These are phyloP conservation scores for Lachancea cidri DNA, from an alignment of 805 yeast species.

Conservation along the genomic window DNA sequence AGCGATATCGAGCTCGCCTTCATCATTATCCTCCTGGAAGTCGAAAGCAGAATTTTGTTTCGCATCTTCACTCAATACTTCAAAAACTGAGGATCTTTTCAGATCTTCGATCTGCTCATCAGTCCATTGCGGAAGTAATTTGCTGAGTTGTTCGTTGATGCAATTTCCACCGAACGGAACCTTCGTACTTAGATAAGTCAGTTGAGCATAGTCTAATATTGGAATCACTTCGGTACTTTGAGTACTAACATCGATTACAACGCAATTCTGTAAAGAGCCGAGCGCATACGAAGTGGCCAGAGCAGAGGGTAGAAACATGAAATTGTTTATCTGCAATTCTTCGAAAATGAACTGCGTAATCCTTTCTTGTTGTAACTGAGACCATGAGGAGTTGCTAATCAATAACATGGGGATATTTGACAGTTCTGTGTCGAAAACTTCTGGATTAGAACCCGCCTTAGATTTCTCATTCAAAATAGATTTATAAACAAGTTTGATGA, in stretches of 20 bases:
- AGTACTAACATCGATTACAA: constrained; percentile 77
- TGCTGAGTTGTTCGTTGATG: constrained; percentile 51
- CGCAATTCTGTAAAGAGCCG: constrained; percentile 57
- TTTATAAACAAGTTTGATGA: constrained; percentile 42
- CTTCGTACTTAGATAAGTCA: constrained; percentile 48
- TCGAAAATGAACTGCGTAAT: constrained; percentile 76
- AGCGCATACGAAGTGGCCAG: constrained; percentile 71
- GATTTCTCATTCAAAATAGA: constrained; percentile 36
- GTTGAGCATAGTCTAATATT: constrained; percentile 64
- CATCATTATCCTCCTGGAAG: constrained; percentile 43
- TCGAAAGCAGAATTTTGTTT: constrained; percentile 59
- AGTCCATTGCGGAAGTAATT: constrained; percentile 53
- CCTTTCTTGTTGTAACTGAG: constrained; percentile 57
- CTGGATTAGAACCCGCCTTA: constrained; percentile 19
- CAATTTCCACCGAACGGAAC: constrained; percentile 56
- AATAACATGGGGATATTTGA: constrained; percentile 64
- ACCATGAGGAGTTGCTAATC: constrained; percentile 65
- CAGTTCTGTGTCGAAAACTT: constrained; percentile 25
- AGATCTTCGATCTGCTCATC: constrained; percentile 62
- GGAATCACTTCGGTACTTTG: constrained; percentile 74
- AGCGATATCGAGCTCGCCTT: constrained; percentile 82
- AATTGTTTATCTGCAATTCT: constrained; percentile 61
- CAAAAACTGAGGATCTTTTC: constrained; percentile 71
- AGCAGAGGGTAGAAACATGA: constrained; percentile 62
- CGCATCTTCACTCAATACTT: constrained; percentile 68